phyloP scores from a whole-genome alignment of 345 rosid genomes.

The Linum tenue region DNA sequence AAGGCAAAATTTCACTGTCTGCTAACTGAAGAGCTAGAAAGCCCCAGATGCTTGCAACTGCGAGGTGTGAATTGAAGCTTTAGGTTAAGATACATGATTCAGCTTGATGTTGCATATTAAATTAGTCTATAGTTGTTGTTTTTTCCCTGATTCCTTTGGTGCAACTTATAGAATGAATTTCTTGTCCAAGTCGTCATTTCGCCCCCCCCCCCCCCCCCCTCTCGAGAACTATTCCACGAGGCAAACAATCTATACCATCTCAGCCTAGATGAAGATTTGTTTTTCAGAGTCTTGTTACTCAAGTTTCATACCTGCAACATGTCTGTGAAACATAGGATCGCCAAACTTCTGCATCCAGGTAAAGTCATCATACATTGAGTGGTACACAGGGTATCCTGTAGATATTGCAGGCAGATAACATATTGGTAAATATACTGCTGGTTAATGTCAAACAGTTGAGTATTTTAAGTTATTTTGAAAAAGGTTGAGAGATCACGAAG shows the following conservation, averaged over 20 bases:
- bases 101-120: neutral
- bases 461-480: too few relatives aligned
- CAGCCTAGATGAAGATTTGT: too few relatives aligned
- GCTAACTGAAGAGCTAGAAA: conserved; percentile 68
- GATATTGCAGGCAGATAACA: neutral
- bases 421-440: neutral
- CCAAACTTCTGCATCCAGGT: conserved; percentile 80
- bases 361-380: conserved; percentile 79
- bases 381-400: conserved; percentile 74
- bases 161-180: too few relatives aligned
- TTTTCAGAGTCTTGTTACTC: too few relatives aligned
- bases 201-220: too few relatives aligned
- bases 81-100: neutral
- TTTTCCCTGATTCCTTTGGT: too few relatives aligned
- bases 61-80: neutral
- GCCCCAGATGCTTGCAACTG: conserved; percentile 69
- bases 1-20: conserved; percentile 69
- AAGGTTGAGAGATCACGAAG: too few relatives aligned
- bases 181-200: too few relatives aligned
- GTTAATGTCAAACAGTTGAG: neutral
- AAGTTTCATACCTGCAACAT: conserved; percentile 42
- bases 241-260: neutral
- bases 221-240: too few relatives aligned
- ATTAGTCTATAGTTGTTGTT: too few relatives aligned
- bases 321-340: conserved; percentile 63